These are phyloP conservation scores for Adansonia gregorii DNA, from an alignment of 441 rosid genomes.

Conservation along the genomic window DNA sequence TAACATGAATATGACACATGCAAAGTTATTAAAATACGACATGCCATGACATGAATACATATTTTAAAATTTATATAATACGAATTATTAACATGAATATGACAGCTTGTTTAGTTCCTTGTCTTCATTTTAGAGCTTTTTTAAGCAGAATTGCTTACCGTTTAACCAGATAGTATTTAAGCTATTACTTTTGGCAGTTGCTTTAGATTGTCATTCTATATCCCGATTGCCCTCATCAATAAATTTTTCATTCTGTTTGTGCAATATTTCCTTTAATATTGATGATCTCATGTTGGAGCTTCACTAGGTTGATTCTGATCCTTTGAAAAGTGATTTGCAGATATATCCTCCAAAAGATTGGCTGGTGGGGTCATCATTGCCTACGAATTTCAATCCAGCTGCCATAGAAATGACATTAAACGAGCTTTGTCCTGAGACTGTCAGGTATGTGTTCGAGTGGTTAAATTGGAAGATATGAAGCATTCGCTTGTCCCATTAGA, in stretches of 20 bases:
- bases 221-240: neutral
- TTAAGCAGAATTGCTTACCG: neutral
- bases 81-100: no score
- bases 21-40: no score
- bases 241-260: neutral
- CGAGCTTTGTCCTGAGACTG: slow-evolving; percentile 64
- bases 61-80: no score
- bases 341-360: slow-evolving; percentile 77
- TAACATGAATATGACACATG: no score
- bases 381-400: slow-evolving; percentile 64
- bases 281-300: neutral
- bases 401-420: slow-evolving; percentile 54
- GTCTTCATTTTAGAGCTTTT: neutral
- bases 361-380: slow-evolving; percentile 81
- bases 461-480: slow-evolving; percentile 1
- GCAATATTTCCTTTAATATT: neutral
- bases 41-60: no score
- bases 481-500: neutral
- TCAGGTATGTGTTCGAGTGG: slow-evolving; percentile 38
- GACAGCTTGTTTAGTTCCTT: neutral
- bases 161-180: neutral
- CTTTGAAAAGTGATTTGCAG: slow-evolving; percentile 41
- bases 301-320: neutral
- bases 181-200: slow-evolving; percentile 12
- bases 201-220: slow-evolving; percentile 19